phyloP scores from a whole-genome alignment of 768 basidiomycete genomes.

The Lyophyllum atratum region DNA sequence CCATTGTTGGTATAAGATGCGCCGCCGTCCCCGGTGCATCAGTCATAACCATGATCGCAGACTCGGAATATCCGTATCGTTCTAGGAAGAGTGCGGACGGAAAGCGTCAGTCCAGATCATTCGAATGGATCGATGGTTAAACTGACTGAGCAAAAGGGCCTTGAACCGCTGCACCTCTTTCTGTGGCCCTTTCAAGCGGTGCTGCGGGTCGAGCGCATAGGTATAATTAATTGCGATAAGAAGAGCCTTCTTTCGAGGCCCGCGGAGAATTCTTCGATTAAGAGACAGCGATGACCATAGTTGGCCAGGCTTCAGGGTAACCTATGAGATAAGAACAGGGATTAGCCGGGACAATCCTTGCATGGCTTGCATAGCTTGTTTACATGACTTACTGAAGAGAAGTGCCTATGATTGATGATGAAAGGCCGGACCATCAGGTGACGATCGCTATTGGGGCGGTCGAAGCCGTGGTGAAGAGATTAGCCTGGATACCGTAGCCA shows the following conservation, averaged over 20 bases:
- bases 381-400: too few relatives aligned
- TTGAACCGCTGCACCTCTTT: not conserved
- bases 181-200: not conserved
- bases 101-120: not conserved
- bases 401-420: too few relatives aligned
- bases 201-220: not conserved
- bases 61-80: not conserved
- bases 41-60: not conserved
- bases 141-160: not conserved
- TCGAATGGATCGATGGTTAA: not conserved
- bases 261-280: not conserved
- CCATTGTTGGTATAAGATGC: not conserved
- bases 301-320: too few relatives aligned
- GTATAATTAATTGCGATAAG: constrained; percentile 4
- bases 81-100: not conserved
- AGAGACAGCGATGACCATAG: not conserved
- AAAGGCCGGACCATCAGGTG: too few relatives aligned
- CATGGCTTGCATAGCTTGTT: too few relatives aligned
- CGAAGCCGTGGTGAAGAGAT: too few relatives aligned
- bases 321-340: too few relatives aligned
- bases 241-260: not conserved
- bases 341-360: too few relatives aligned
- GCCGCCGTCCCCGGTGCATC: not conserved
- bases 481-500: too few relatives aligned
- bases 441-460: too few relatives aligned